Percentiles rank a stretch among this genome's conserved stretches.
These are phyloP conservation scores for Cicer pinnatifidum DNA, from an alignment of 306 rosid genomes.

Conservation along the genomic window DNA sequence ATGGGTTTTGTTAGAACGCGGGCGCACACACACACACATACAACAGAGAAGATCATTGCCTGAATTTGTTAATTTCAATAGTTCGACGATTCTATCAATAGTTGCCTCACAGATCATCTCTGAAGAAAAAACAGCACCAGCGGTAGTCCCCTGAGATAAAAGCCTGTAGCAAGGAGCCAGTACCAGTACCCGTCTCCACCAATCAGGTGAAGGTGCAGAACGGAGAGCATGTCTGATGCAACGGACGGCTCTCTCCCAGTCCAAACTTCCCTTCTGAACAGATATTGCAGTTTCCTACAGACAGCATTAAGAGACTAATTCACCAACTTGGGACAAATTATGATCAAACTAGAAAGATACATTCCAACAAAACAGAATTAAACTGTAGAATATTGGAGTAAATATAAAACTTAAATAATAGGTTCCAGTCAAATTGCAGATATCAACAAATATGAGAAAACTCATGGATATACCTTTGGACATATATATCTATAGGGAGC, in stretches of 20 bases:
- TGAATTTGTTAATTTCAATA: slow-evolving; percentile 85
- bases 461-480: not conserved
- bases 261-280: slow-evolving; percentile 90
- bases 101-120: slow-evolving; percentile 96
- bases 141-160: slow-evolving; percentile 70
- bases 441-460: slow-evolving; percentile 14
- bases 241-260: slow-evolving; percentile 98
- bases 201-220: slow-evolving; percentile 94
- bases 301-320: slow-evolving; percentile 43
- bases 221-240: slow-evolving; percentile 94
- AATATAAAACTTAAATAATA: slow-evolving; percentile 24
- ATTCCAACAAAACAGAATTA: slow-evolving; percentile 25
- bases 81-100: slow-evolving; percentile 89
- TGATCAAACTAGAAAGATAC: slow-evolving; percentile 41
- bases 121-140: slow-evolving; percentile 96
- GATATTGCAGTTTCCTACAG: slow-evolving; percentile 81
- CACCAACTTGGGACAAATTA: slow-evolving; percentile 35
- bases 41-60: slow-evolving; percentile 57
- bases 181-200: slow-evolving; percentile 99
- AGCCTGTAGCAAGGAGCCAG: slow-evolving; percentile 80
- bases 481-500: no score
- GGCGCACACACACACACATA: not conserved
- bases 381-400: slow-evolving; percentile 34
- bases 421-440: slow-evolving; percentile 12
- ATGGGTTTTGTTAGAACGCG: not conserved